phyloP scores from a whole-genome alignment of 495 filamentous ascomycete genomes.

The Penicillium pulvis region DNA sequence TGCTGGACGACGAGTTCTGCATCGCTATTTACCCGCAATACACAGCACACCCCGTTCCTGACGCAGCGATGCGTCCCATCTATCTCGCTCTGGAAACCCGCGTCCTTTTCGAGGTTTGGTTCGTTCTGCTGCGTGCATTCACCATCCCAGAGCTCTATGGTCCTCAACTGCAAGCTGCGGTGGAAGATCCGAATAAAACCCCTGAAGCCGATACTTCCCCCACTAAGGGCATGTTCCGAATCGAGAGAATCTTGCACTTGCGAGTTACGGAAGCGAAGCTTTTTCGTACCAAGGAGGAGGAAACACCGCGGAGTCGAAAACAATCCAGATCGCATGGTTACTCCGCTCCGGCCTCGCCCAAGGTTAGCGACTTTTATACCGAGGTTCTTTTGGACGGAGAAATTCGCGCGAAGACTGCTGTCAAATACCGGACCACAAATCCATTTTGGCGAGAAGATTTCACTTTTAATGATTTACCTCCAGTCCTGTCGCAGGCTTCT shows the following conservation, averaged over 20 bases:
- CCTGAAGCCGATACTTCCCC: constrained; percentile 24
- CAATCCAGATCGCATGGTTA: constrained; percentile 40
- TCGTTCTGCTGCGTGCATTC: constrained; percentile 89
- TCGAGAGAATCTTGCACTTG: constrained; percentile 62
- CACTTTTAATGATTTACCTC: constrained; percentile 80
- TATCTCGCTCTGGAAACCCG: constrained; percentile 88
- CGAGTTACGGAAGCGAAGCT: constrained; percentile 65
- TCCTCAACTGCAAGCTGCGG: constrained; percentile 40
- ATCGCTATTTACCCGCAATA: constrained; percentile 88
- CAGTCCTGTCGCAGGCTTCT: constrained; percentile 75
- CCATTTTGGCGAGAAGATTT: constrained; percentile 97
- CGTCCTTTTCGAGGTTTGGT: constrained; percentile 94
- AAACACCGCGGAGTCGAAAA: constrained; percentile 43
- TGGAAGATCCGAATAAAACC: constrained; percentile 27
- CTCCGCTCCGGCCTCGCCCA: constrained; percentile 30
- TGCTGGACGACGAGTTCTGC: constrained; percentile 91
- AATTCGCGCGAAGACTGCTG: constrained; percentile 79
- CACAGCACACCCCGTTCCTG: constrained; percentile 61
- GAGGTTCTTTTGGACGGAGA: constrained; percentile 94
- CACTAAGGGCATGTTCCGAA: constrained; percentile 62
- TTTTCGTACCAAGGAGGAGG: constrained; percentile 32
- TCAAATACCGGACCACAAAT: constrained; percentile 76
- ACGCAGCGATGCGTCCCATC: constrained; percentile 51
- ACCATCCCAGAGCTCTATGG: constrained; percentile 92
- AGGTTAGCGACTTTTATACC: constrained; percentile 66